Base-by-base conservation (phyloP, 202 grass and related monocot genomes). In the Setaria italica region DNA sequence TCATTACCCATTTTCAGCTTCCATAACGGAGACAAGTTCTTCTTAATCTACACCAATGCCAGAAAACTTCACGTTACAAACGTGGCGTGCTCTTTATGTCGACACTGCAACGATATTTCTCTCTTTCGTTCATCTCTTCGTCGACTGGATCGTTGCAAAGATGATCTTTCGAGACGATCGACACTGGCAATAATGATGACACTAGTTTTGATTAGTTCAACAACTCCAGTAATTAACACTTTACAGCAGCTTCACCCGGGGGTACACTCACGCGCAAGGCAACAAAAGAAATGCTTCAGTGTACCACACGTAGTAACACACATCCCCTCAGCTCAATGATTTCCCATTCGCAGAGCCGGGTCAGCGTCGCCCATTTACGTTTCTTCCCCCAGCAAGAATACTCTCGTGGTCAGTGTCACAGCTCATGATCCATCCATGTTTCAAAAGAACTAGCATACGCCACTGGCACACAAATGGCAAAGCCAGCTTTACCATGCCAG, bases 391-490 rank as follows among this genome's bases (percentile, higher is more conserved):
- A 7, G 25, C 37, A 53, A 72, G 19, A 20, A 78, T 9, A 56
- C 8, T 45, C 32, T 13, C 43, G 39, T 17, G 0, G 34, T 78
- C 66, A 46, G 9, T 12, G 21, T 59, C 64, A 70, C 32, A 71
- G 74, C 42, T 72, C 58, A 75, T 32, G 29, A 69, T 74, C 3
- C 33, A 76, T 37, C 62, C 34, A 46, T 9, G 39, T 48, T 32
- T 53, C 53, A 25, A 35, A 33, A 67, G 50, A 42, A 16, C 14
- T 21, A 84, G 6, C 56, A 79, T 11, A 75, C 65, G 71, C 25
- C 33, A 82, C 53, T 21, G 76, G 33, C 59, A 46, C 54, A 71
- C 17, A 77, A 77, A 77, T 71, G 47, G 77, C 45, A 85, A 85
- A 76, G 0, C 0, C 14, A 11, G 35, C 45, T 56, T 85, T 77